Evolutionary conservation across 208 protist species (phyloP).

Genomic region (Acanthamoeba rhysodes): DNA sequence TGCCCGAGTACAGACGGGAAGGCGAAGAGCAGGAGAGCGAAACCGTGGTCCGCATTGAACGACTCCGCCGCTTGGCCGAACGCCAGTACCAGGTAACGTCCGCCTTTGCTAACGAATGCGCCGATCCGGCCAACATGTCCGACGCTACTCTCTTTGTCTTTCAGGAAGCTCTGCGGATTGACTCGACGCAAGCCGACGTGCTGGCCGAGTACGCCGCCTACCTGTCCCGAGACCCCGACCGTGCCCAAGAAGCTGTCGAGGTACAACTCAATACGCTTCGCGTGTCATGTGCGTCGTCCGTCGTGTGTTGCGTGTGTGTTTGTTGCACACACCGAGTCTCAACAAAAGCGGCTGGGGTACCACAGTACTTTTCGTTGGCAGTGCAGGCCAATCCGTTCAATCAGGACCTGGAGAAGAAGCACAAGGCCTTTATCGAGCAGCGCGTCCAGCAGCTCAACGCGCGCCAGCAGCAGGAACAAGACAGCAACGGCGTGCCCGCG

Average conservation of each 20-base stretch:
- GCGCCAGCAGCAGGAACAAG: not conserved
- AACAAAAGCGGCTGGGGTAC: not conserved
- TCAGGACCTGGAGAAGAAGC: not conserved
- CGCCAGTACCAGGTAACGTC: not conserved
- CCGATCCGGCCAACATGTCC: not conserved
- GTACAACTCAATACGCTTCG: not conserved
- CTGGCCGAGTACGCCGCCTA: not conserved
- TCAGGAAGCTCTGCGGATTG: not conserved
- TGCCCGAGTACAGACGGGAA: not conserved
- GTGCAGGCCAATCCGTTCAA: conserved; percentile 5
- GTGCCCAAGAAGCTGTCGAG: not conserved
- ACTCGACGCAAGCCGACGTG: not conserved
- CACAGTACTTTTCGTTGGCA: not conserved
- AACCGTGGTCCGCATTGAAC: not conserved
- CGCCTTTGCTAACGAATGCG: not conserved
- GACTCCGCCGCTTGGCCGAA: not conserved
- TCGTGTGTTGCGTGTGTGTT: not conserved
- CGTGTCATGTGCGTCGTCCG: not conserved
- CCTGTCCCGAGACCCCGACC: not conserved
- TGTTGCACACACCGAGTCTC: not conserved
- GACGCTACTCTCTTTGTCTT: not conserved
- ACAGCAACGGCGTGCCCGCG: not conserved
- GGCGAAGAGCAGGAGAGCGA: not conserved
- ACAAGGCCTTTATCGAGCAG: conserved; percentile 7
- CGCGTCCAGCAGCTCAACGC: not conserved